Evolutionary conservation across 2,329 filamentous ascomycete genomes (phyloP).

Genomic region (Pestalotiopsis sp.): DNA sequence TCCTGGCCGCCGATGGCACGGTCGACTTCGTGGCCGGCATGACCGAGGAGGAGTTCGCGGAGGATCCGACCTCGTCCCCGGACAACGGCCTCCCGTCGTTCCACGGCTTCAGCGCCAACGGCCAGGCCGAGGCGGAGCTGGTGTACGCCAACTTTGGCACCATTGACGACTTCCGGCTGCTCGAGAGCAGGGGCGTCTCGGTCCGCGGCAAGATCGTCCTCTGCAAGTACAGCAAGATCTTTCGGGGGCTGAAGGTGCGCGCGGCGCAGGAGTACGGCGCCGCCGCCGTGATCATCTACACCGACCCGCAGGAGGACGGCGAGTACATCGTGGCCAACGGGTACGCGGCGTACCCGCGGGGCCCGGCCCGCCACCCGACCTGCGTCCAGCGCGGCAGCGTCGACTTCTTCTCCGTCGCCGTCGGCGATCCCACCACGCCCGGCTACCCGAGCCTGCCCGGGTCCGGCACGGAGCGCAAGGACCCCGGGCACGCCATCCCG

Average conservation of each 20-base stretch:
- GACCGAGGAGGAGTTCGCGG: slow-evolving; percentile 44
- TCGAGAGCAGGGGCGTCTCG: slow-evolving; percentile 36
- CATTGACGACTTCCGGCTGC: slow-evolving; percentile 66
- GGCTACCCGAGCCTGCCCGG: slow-evolving; percentile 74
- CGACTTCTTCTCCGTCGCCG: slow-evolving; percentile 58
- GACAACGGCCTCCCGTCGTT: slow-evolving; percentile 68
- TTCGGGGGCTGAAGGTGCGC: slow-evolving; percentile 74
- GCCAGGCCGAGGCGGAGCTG: slow-evolving; percentile 69
- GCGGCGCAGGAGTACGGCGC: slow-evolving; percentile 72
- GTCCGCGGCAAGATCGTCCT: slow-evolving; percentile 71
- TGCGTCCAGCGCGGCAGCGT: slow-evolving; percentile 73
- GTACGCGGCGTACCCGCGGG: slow-evolving; percentile 66
- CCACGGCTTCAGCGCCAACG: slow-evolving; percentile 73
- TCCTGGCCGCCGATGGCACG: slow-evolving; percentile 14
- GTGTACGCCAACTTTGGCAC: slow-evolving; percentile 74
- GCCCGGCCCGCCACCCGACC: slow-evolving; percentile 70
- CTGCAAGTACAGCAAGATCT: slow-evolving; percentile 70
- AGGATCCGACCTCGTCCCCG: slow-evolving; percentile 66
- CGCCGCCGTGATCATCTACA: slow-evolving; percentile 69
- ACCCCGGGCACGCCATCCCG: slow-evolving; percentile 53
- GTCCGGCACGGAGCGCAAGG: slow-evolving; percentile 52
- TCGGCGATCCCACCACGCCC: slow-evolving; percentile 69
- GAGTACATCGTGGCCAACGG: slow-evolving; percentile 68
- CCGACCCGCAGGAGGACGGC: slow-evolving; percentile 72
- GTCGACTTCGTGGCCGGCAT: not conserved